A percentile compares a stretch with the other conserved stretches of the same genome.
Evolutionary conservation across 305 asterid genomes (phyloP).

Genomic region (Fraxinus albicans): DNA sequence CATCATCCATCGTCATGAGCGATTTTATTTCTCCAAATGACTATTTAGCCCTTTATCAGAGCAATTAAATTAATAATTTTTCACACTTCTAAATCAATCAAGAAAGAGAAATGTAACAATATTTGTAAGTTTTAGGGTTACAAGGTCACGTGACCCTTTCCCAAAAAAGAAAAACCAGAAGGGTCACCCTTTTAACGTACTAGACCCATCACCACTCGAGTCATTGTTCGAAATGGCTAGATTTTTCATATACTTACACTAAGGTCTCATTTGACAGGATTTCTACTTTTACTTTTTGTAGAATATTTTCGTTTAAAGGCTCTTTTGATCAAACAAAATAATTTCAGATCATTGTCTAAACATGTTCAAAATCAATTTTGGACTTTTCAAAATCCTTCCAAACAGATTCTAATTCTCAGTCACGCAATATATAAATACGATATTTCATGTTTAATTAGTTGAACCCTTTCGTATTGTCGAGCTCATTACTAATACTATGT

Average conservation of each 20-base stretch:
- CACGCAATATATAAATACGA: not conserved
- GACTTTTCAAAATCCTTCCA: not conserved
- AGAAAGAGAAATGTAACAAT: not conserved
- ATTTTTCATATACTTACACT: no score
- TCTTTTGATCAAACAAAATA: no score
- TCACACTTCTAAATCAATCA: not conserved
- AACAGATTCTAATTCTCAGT: not conserved
- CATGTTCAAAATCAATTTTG: no score
- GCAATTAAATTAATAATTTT: not conserved
- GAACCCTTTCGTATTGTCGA: not conserved
- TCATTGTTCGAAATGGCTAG: not conserved
- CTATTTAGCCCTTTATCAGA: constrained; percentile 17
- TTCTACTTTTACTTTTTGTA: not conserved
- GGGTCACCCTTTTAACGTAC: not conserved
- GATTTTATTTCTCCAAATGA: not conserved
- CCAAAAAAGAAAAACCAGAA: not conserved
- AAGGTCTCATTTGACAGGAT: not conserved
- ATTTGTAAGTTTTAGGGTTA: not conserved
- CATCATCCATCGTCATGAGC: constrained; percentile 17
- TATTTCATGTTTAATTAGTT: not conserved
- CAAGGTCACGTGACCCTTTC: not conserved
- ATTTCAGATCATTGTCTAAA: no score
- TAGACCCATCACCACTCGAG: not conserved
- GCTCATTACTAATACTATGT: not conserved
- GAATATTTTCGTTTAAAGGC: no score